Evolutionary conservation across 1,284 basidiomycete species (phyloP), one percentile per base, ranked within the genome.

Genomic region (Amylostereum areolatum): DNA sequence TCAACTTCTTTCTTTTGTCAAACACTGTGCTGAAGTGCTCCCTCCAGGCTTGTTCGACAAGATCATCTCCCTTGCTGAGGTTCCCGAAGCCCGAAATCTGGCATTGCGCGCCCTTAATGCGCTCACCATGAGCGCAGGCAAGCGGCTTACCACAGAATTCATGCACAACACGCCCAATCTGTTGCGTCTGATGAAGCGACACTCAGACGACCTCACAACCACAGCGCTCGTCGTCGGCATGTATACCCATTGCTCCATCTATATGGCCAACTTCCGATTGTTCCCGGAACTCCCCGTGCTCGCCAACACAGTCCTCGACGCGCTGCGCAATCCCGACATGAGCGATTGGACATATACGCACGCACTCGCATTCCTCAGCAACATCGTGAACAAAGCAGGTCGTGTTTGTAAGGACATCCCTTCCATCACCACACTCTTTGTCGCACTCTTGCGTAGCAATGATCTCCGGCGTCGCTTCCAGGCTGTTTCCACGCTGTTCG

Each of bases 61-160:
- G 8, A 11, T 53, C 9, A 29, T 53, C 24, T n/a, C 40, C 33
- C 45, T 53, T 11, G 18, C 37, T 4, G 45, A 43, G 3, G n/a
- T 29, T 3, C 37, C 44, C 10, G 41, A 50, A 10, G 45, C 49
- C 2, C 48, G 48, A 12, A 24, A 50, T 5, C 24, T 50, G 11
- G 48, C 52, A 18, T 41, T 53, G 6, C 48, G 48, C 11, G 37
- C 49, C 8, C 27, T 53, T 11, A 50, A 50, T 27, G 40, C 49
- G 30, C 35, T 53, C 12, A 10, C 34, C 10, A 27, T 39, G 8
- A 10, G 4, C 18, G 12, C 41, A 3, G 41, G 52, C 27, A 50
- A 50, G 29, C n/a, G 32, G 2, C 9, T 34, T 6, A 10, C 18
- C 12, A 11, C 33, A 5, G 29, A 42, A 3, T 45, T 54, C 39